phyloP scores from a whole-genome alignment of 2,329 filamentous ascomycete genomes.

The Penicillium freii region DNA sequence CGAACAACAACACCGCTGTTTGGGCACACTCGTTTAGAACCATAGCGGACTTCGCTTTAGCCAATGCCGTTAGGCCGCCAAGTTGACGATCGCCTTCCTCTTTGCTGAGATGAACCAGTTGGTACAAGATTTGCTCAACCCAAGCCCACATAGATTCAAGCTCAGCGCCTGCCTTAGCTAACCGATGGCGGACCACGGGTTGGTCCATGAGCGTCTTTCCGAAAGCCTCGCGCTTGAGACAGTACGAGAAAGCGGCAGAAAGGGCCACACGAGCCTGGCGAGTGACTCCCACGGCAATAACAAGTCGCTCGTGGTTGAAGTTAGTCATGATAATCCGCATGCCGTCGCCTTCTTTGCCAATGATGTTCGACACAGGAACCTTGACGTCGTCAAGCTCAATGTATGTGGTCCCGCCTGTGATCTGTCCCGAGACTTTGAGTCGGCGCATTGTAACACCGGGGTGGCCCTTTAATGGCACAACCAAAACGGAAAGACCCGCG shows the following conservation, averaged over 20 bases:
- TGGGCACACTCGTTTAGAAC: slow-evolving; percentile 70
- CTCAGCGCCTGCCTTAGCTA: slow-evolving; percentile 67
- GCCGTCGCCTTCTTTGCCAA: slow-evolving; percentile 67
- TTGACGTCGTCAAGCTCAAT: slow-evolving; percentile 74
- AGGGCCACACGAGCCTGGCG: slow-evolving; percentile 62
- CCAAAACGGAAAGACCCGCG: slow-evolving; percentile 62
- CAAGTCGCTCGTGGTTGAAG: slow-evolving; percentile 75
- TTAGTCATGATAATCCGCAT: slow-evolving; percentile 76
- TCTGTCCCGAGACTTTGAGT: slow-evolving; percentile 65
- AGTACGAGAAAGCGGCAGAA: slow-evolving; percentile 60
- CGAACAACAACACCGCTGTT: slow-evolving; percentile 68
- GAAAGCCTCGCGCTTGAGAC: slow-evolving; percentile 65
- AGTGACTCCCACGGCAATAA: slow-evolving; percentile 63
- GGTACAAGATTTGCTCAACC: slow-evolving; percentile 69
- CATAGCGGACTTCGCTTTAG: slow-evolving; percentile 70
- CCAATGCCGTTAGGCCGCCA: slow-evolving; percentile 68
- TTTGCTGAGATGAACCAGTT: slow-evolving; percentile 60
- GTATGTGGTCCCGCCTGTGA: slow-evolving; percentile 67
- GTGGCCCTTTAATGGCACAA: slow-evolving; percentile 67
- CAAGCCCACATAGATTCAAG: slow-evolving; percentile 70
- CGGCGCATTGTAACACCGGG: slow-evolving; percentile 67
- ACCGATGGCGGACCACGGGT: slow-evolving; percentile 69
- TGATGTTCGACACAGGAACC: slow-evolving; percentile 67
- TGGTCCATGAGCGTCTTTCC: slow-evolving; percentile 69
- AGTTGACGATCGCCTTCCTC: slow-evolving; percentile 53